Conservation (phyloP, 2,329 filamentous ascomycete species). For the Moelleriella libera region DNA sequence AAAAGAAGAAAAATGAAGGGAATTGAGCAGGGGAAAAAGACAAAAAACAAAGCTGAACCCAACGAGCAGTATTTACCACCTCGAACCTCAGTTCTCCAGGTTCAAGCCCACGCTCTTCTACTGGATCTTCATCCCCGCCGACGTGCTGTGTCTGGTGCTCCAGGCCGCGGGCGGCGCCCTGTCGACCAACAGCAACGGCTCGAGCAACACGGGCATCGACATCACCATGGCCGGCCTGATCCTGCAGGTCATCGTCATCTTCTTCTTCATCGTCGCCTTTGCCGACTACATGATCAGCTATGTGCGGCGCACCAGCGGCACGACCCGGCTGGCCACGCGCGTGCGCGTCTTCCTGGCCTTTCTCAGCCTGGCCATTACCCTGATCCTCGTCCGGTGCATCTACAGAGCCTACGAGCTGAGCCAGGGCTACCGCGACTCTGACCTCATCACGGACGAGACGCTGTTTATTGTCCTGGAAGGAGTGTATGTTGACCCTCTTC, state of each 20-base stretch:
- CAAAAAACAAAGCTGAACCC: background rate
- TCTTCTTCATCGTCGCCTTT: conserved; percentile 33
- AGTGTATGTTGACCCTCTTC: conserved; percentile 17
- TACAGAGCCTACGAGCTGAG: conserved; percentile 53
- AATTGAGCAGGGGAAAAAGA: background rate
- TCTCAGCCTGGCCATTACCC: conserved; percentile 36
- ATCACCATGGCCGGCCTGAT: conserved; percentile 34
- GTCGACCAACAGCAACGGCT: conserved; percentile 27
- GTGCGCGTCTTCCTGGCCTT: conserved; percentile 33
- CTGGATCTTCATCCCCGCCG: conserved; percentile 36
- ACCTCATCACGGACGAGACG: conserved; percentile 34
- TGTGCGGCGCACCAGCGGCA: conserved; percentile 8
- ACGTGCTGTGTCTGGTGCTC: conserved; percentile 37
- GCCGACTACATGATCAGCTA: conserved; percentile 32
- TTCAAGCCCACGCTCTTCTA: conserved; percentile 25
- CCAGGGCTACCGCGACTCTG: conserved; percentile 40
- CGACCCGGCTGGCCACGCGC: conserved; percentile 7
- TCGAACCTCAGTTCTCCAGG: conserved; percentile 23
- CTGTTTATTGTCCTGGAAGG: conserved; percentile 42
- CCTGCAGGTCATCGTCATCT: conserved; percentile 42
- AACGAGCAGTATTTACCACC: conserved; percentile 20
- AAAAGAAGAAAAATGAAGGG: no score
- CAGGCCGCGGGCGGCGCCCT: conserved; percentile 42
- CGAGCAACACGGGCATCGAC: conserved; percentile 25
- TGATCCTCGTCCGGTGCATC: conserved; percentile 45